These are phyloP conservation scores for Aspergillus fructus DNA, from an alignment of 2,329 filamentous ascomycete species.

Conservation along the genomic window DNA sequence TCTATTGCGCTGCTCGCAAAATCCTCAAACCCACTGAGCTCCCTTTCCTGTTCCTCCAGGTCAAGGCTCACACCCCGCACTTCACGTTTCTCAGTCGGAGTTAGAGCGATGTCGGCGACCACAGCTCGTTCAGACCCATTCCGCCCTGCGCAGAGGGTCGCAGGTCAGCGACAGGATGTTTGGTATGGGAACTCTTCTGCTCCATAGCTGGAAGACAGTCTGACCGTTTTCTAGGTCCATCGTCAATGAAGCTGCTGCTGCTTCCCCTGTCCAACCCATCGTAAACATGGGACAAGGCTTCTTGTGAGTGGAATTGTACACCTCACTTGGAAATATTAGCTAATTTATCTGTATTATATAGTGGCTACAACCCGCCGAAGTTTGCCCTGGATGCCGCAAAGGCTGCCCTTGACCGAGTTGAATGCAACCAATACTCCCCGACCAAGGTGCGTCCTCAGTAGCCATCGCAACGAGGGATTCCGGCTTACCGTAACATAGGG, in stretches of 20 bases:
- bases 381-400: constrained; percentile 94
- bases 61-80: constrained; percentile 19
- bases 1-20: constrained; percentile 1
- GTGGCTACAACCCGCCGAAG: constrained; percentile 86
- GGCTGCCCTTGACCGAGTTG: constrained; percentile 80
- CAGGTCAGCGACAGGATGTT: constrained; percentile 53
- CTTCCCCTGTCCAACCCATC: constrained; percentile 63
- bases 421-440: constrained; percentile 98
- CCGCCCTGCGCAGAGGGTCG: constrained; percentile 48
- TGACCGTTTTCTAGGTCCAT: constrained; percentile 53
- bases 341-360: constrained; percentile 18
- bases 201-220: constrained; percentile 7
- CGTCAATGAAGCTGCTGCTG: constrained; percentile 66
- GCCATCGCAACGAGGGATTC: not conserved
- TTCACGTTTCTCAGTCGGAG: constrained; percentile 17
- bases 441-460: constrained; percentile 62
- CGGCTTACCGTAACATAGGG: constrained; percentile 52
- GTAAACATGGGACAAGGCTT: constrained; percentile 69
- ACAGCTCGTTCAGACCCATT: constrained; percentile 42
- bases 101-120: constrained; percentile 42
- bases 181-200: constrained; percentile 33
- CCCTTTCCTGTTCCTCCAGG: constrained; percentile 4
- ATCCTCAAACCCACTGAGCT: not conserved
- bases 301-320: constrained; percentile 41
- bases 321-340: not conserved